phyloP scores from a whole-genome alignment of 108 stramenopile species.

The Pseudonitzschia multiseries region DNA sequence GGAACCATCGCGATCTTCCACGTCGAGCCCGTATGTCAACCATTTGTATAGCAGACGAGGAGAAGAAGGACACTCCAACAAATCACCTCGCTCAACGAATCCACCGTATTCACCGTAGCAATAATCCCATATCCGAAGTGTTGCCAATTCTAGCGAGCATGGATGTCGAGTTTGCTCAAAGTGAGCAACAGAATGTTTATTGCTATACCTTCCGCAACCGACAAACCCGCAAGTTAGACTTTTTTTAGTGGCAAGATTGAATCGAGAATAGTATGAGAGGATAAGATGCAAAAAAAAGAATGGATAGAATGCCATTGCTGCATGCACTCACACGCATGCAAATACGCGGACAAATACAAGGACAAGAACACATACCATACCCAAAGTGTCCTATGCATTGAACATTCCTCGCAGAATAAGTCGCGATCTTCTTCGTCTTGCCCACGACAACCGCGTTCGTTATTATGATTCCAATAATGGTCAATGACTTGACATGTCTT shows the following conservation, averaged over 20 bases:
- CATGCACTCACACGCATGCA: no score
- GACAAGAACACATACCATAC: conserved; percentile 53
- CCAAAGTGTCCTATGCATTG: conserved; percentile 83
- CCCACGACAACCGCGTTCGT: conserved; percentile 8
- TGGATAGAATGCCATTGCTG: no score
- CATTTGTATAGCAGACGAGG: conserved; percentile 38
- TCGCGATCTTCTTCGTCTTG: conserved; percentile 21
- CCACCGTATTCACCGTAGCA: conserved; percentile 53
- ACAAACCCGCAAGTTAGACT: conserved; percentile 89
- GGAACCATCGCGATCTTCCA: neutral
- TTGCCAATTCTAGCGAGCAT: conserved; percentile 92
- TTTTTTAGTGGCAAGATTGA: neutral
- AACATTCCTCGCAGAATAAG: conserved; percentile 72
- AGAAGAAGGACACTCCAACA: conserved; percentile 75
- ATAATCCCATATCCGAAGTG: conserved; percentile 96
- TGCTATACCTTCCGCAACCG: conserved; percentile 95
- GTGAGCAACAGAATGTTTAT: conserved; percentile 85
- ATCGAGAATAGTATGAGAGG: neutral
- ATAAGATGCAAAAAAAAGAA: no score
- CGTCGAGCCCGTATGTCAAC: conserved; percentile 11
- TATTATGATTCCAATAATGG: conserved; percentile 41
- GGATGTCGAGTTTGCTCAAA: conserved; percentile 82
- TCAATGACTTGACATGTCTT: conserved; percentile 65
- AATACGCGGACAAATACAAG: no score
- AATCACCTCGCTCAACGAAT: conserved; percentile 87